Conservation (phyloP, 257 asterid species). For the Perilla frutescens region DNA sequence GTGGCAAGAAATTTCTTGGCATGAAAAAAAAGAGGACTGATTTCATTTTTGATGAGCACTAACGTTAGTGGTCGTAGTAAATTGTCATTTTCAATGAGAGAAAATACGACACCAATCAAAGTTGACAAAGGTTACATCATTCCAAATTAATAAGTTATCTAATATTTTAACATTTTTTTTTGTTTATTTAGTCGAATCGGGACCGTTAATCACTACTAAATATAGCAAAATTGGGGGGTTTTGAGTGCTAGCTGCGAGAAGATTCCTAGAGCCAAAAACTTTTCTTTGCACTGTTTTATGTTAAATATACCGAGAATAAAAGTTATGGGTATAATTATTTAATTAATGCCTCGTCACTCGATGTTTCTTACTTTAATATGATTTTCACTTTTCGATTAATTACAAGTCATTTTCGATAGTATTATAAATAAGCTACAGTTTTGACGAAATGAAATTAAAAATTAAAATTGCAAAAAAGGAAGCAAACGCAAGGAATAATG, state of each 20-base stretch:
- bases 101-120: slow-evolving; percentile 15
- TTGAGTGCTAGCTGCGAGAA: neutral
- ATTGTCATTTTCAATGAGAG: slow-evolving; percentile 22
- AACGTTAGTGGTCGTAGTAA: slow-evolving; percentile 31
- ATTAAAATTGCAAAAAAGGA: neutral
- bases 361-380: too few relatives aligned
- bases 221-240: slow-evolving; percentile 3
- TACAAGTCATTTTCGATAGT: too few relatives aligned
- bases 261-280: slow-evolving; percentile 12
- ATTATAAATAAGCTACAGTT: neutral
- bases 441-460: neutral
- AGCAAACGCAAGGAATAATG: neutral
- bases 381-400: too few relatives aligned
- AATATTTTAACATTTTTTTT: neutral
- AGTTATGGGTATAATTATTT: too few relatives aligned
- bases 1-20: slow-evolving; percentile 25
- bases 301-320: too few relatives aligned
- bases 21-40: slow-evolving; percentile 8
- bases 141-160: neutral
- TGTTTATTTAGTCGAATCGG: neutral
- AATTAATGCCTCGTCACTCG: too few relatives aligned
- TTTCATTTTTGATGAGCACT: slow-evolving; percentile 31
- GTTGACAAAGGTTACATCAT: slow-evolving; percentile 31
- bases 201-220: slow-evolving; percentile 31
- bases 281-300: too few relatives aligned